Percentiles rank a stretch among this genome's conserved stretches.
Evolutionary conservation across 305 asterid species (phyloP).

Genomic region (Ajuga reptans): DNA sequence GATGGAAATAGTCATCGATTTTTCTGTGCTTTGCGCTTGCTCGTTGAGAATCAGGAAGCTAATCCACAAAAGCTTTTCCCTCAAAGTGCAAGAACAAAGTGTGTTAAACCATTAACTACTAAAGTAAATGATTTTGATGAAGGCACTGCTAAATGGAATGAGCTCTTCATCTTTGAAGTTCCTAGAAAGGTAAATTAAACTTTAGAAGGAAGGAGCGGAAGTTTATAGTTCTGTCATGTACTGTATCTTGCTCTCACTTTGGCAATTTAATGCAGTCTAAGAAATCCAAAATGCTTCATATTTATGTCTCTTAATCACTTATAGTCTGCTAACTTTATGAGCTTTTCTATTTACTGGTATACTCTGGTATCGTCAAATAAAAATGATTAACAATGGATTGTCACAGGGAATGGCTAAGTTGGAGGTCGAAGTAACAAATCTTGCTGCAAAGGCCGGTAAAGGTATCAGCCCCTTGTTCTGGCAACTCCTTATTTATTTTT

Average conservation of each 20-base stretch:
- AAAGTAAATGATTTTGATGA: conserved; percentile 44
- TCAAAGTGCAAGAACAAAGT: conserved; percentile 98
- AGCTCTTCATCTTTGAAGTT: conserved; percentile 95
- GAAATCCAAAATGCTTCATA: conserved; percentile 5
- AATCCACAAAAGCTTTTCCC: conserved; percentile 92
- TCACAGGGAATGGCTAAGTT: conserved; percentile 78
- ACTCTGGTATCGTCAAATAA: background rate
- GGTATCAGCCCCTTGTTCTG: conserved; percentile 44
- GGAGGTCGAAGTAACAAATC: conserved; percentile 99
- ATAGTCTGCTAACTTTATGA: background rate
- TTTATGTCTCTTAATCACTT: background rate
- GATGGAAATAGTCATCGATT: conserved; percentile 90
- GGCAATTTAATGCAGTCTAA: background rate
- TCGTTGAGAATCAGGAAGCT: conserved; percentile 85
- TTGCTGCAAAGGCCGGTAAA: conserved; percentile 99
- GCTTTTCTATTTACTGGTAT: background rate
- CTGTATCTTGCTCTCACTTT: conserved; percentile 6
- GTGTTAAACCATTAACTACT: conserved; percentile 65
- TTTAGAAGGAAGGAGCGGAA: background rate
- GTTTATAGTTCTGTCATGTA: background rate
- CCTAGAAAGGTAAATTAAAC: conserved; percentile 66
- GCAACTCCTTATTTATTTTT: conserved; percentile 19
- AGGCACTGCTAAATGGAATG: conserved; percentile 94
- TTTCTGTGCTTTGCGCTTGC: conserved; percentile 95
- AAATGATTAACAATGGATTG: conserved; percentile 12